A percentile compares a stretch with the other conserved stretches of the same genome.
Conservation (phyloP, 2,329 filamentous ascomycete genomes). For the Pyricularia sp. region DNA sequence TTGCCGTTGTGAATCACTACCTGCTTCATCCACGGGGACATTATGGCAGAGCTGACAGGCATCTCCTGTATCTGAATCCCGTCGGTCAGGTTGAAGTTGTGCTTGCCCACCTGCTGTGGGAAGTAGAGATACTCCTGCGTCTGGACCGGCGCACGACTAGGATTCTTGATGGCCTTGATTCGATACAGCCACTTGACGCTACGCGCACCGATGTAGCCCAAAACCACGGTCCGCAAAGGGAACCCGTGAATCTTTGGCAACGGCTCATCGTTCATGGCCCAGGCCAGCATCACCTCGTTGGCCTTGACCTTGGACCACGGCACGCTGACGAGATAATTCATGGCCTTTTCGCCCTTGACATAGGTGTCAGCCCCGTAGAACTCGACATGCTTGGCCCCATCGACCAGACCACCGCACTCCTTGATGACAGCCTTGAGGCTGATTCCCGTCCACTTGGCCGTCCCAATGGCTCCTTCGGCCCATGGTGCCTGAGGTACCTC, state of each 20-base stretch:
- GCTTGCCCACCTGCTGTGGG: conserved; percentile 53
- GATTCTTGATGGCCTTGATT: conserved; percentile 45
- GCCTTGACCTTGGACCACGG: conserved; percentile 55
- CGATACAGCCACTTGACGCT: conserved; percentile 51
- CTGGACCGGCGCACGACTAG: conserved; percentile 47
- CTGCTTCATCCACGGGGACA: conserved; percentile 48
- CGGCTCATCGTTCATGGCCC: conserved; percentile 58
- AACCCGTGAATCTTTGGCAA: conserved; percentile 54
- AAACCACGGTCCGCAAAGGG: conserved; percentile 47
- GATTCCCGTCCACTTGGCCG: conserved; percentile 48
- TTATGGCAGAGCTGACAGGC: conserved; percentile 55
- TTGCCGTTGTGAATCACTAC: conserved; percentile 46
- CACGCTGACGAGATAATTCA: conserved; percentile 56
- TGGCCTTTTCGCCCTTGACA: conserved; percentile 51
- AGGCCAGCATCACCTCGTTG: conserved; percentile 54
- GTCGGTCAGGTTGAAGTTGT: conserved; percentile 45
- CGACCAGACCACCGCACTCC: conserved; percentile 47
- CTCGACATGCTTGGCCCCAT: conserved; percentile 47
- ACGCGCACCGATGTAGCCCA: conserved; percentile 55
- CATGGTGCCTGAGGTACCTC: conserved; percentile 42
- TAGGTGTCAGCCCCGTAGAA: conserved; percentile 61
- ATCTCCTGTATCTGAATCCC: conserved; percentile 60
- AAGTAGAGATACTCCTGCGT: conserved; percentile 57
- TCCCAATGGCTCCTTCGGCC: conserved; percentile 57
- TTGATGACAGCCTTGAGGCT: conserved; percentile 59